These are phyloP conservation scores for Blastobotrys parvus DNA, from an alignment of 805 yeast species.

Conservation along the genomic window DNA sequence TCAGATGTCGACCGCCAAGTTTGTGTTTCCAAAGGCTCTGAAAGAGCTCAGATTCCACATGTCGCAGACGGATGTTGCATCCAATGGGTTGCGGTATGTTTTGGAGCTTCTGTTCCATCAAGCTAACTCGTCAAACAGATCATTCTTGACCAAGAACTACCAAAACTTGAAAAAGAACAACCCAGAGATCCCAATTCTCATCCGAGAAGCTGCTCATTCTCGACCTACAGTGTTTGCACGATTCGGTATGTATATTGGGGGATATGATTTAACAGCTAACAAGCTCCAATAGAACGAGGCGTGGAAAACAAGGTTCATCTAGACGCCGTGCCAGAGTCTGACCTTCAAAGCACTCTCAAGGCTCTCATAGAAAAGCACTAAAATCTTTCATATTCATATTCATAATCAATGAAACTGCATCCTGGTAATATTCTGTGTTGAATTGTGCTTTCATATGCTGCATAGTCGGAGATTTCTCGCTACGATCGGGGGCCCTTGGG, in stretches of 20 bases:
- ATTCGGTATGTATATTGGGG: slow-evolving; percentile 42
- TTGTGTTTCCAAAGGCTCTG: slow-evolving; percentile 40
- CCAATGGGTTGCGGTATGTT: slow-evolving; percentile 51
- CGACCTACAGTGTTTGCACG: slow-evolving; percentile 71
- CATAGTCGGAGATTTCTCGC: no score
- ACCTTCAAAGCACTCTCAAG: slow-evolving; percentile 32
- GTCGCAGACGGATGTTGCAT: slow-evolving; percentile 69
- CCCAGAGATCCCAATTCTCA: slow-evolving; percentile 61
- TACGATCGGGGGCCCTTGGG: no score
- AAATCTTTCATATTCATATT: not conserved
- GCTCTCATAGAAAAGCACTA: slow-evolving; percentile 26
- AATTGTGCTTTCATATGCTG: no score
- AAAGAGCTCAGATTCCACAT: slow-evolving; percentile 77
- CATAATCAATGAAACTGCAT: no score
- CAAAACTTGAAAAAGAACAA: slow-evolving; percentile 55
- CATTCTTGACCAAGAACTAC: slow-evolving; percentile 55
- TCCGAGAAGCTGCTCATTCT: slow-evolving; percentile 69
- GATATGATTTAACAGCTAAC: no score
- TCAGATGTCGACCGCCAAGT: slow-evolving; percentile 27
- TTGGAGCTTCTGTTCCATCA: not conserved
- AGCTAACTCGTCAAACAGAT: slow-evolving; percentile 29
- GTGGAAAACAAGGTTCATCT: slow-evolving; percentile 35
- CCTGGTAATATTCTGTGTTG: no score
- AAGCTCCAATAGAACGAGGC: slow-evolving; percentile 25
- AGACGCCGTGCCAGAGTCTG: slow-evolving; percentile 33